A percentile compares a stretch with the other conserved stretches of the same genome.
phyloP scores from a whole-genome alignment of 1,284 basidiomycete species.

The Melanopsichium pennsylvanicum region DNA sequence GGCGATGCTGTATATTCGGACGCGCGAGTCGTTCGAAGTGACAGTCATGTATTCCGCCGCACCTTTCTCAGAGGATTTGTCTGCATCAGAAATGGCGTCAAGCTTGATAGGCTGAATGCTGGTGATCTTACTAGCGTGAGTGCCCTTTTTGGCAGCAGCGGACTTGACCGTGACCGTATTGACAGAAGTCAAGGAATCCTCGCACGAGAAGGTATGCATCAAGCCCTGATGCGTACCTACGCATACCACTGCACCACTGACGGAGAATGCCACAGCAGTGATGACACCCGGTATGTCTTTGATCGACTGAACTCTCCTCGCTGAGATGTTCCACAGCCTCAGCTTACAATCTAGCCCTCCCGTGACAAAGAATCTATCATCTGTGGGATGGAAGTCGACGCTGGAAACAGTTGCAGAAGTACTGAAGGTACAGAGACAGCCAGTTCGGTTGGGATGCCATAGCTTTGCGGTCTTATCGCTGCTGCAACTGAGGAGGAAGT shows the following conservation, averaged over 20 bases:
- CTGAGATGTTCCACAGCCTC: slow-evolving; percentile 65
- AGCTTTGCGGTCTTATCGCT: slow-evolving; percentile 67
- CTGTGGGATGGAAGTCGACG: slow-evolving; percentile 62
- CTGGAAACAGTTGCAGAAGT: slow-evolving; percentile 67
- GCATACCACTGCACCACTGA: slow-evolving; percentile 61
- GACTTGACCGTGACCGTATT: slow-evolving; percentile 60
- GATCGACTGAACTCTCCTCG: slow-evolving; percentile 41
- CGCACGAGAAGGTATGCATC: slow-evolving; percentile 60
- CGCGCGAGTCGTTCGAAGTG: slow-evolving; percentile 66
- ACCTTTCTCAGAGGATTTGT: too few species aligned
- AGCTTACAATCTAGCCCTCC: slow-evolving; percentile 67
- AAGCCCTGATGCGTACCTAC: slow-evolving; percentile 65
- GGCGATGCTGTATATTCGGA: slow-evolving; percentile 63
- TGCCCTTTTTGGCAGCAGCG: slow-evolving; percentile 58
- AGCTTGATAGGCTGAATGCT: slow-evolving; percentile 56
- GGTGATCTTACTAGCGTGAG: slow-evolving; percentile 66
- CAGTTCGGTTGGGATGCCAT: slow-evolving; percentile 65
- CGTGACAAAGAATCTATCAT: slow-evolving; percentile 67
- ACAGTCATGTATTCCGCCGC: slow-evolving; percentile 62
- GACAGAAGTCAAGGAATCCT: slow-evolving; percentile 55
- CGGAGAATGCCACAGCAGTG: slow-evolving; percentile 65
- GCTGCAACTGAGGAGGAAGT: slow-evolving; percentile 66
- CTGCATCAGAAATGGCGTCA: slow-evolving; percentile 4
- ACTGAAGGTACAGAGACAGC: slow-evolving; percentile 66
- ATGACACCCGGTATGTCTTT: slow-evolving; percentile 65